A percentile compares a stretch with the other conserved stretches of the same genome.
Conservation (phyloP, 2,329 filamentous ascomycete species). For the Curvularia sp. region DNA sequence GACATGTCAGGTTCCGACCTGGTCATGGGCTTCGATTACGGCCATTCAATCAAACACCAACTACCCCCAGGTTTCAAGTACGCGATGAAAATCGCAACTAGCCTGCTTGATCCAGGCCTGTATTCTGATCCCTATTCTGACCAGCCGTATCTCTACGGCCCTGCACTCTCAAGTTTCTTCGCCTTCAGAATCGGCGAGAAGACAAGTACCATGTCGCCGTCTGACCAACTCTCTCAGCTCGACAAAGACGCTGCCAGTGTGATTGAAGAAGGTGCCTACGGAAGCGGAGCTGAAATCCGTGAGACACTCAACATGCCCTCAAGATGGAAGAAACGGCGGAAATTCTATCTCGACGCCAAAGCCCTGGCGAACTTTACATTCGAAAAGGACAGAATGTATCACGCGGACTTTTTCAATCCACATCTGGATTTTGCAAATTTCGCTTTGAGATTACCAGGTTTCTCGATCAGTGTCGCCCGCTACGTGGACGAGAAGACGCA, state of each 20-base stretch:
- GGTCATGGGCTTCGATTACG: slow-evolving; percentile 49
- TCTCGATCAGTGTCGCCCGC: slow-evolving; percentile 54
- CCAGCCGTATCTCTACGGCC: slow-evolving; percentile 48
- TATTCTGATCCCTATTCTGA: slow-evolving; percentile 49
- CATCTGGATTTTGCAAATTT: slow-evolving; percentile 58
- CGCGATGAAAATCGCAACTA: slow-evolving; percentile 48
- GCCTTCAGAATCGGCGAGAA: slow-evolving; percentile 42
- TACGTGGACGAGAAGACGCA: slow-evolving; percentile 59
- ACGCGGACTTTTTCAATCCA: slow-evolving; percentile 58
- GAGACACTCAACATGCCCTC: slow-evolving; percentile 44
- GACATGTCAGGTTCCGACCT: slow-evolving; percentile 41
- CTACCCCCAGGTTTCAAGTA: slow-evolving; percentile 48
- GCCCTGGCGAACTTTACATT: slow-evolving; percentile 52
- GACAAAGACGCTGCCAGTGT: slow-evolving; percentile 38
- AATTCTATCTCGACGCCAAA: slow-evolving; percentile 50
- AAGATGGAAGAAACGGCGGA: slow-evolving; percentile 54
- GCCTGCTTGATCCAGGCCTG: slow-evolving; percentile 46
- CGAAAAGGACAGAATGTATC: slow-evolving; percentile 54
- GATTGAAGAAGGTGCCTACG: slow-evolving; percentile 52
- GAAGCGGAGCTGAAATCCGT: slow-evolving; percentile 46
- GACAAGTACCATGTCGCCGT: slow-evolving; percentile 18
- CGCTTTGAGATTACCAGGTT: slow-evolving; percentile 54
- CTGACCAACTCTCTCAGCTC: slow-evolving; percentile 33
- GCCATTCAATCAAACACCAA: slow-evolving; percentile 46
- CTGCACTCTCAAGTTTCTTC: slow-evolving; percentile 47